A percentile compares a stretch with the other conserved stretches of the same genome.
Evolutionary conservation across 768 basidiomycete species (phyloP).

Genomic region (Russula foetens): DNA sequence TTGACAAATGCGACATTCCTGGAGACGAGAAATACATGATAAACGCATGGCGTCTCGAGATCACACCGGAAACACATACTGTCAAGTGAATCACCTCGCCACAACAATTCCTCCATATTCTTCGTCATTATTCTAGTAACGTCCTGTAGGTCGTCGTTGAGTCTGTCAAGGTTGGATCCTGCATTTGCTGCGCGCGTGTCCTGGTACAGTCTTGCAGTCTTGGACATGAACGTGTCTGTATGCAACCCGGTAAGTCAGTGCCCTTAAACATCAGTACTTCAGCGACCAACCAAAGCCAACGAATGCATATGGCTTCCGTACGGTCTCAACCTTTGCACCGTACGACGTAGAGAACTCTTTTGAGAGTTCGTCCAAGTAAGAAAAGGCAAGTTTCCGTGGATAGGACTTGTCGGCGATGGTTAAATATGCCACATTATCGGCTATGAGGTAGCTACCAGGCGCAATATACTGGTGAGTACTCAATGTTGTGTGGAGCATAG

Average conservation of each 20-base stretch:
- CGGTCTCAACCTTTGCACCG: constrained; percentile 85
- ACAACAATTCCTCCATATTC: constrained; percentile 98
- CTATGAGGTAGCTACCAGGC: constrained; percentile 76
- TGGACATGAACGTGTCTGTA: constrained; percentile 96
- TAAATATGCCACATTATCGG: constrained; percentile 90
- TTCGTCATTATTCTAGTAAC: constrained; percentile 99
- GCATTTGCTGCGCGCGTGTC: constrained; percentile 84
- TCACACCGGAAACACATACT: constrained; percentile 42
- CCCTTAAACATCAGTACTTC: neutral
- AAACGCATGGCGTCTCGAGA: neutral
- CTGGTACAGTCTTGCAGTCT: constrained; percentile 90
- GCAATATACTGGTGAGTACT: neutral
- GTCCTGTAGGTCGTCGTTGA: constrained; percentile 96
- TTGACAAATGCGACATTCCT: constrained; percentile 98
- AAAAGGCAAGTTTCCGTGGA: constrained; percentile 94
- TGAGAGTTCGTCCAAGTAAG: constrained; percentile 92
- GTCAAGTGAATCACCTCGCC: constrained; percentile 97
- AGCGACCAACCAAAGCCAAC: constrained; percentile 82
- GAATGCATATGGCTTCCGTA: constrained; percentile 96
- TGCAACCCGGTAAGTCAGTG: constrained; percentile 1
- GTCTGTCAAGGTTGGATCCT: constrained; percentile 65
- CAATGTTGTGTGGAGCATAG: neutral
- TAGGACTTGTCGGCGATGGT: constrained; percentile 96
- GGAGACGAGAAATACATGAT: neutral
- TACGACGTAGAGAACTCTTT: constrained; percentile 94